Evolutionary conservation across 192 early-diverging fungal species (phyloP), one percentile per base, ranked within the genome.

Genomic region (Umbelopsis isabellina): DNA sequence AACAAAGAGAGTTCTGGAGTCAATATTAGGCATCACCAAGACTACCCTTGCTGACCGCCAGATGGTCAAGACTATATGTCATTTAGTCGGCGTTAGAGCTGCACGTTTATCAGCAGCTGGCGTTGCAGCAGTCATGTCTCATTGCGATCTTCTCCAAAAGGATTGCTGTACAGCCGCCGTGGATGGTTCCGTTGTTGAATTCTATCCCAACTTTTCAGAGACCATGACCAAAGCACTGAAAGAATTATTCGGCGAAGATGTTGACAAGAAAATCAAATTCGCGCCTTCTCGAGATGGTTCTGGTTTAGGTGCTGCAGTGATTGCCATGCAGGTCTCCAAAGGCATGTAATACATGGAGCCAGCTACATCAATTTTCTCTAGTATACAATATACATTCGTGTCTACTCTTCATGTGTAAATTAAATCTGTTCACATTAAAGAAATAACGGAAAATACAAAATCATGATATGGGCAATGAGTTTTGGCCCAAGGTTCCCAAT

Each of bases 71-170:
- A 76, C 78, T 69, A 78, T 97, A 13, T 94, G 92, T 71, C 82
- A 88, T 68, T 77, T 94, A 46, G 86, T 98, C 23, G 94, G 90
- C 15, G 84, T 82, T 66, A 90, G 95, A 72, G 89, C 94, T 52
- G 94, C 94, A n/a, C 89, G 94, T 68, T 81, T 98, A 45, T 85
- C 90, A 46, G 91, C 94, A 37, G 82, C 82, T 22, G 88, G 83
- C 20, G 79, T 89, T 73, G 89, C 90, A 12, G 90, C 89, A 23
- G 71, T 93, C 25, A 72, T 92, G 48, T 82, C 85, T 44, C 90
- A 91, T 73, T 88, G 85, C 23, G 85, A 84, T 45, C 13, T 44
- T 7, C 68, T 72, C 9, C 33, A 49, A 33, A 21, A 47, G 8
- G 47, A 65, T 13, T 33, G 64, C 6, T 35, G 55, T 16, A 35